Evolutionary conservation across 495 filamentous ascomycete genomes (phyloP), one percentile per base, ranked within the genome.

Genomic region (Xanthoparmelia taractica): DNA sequence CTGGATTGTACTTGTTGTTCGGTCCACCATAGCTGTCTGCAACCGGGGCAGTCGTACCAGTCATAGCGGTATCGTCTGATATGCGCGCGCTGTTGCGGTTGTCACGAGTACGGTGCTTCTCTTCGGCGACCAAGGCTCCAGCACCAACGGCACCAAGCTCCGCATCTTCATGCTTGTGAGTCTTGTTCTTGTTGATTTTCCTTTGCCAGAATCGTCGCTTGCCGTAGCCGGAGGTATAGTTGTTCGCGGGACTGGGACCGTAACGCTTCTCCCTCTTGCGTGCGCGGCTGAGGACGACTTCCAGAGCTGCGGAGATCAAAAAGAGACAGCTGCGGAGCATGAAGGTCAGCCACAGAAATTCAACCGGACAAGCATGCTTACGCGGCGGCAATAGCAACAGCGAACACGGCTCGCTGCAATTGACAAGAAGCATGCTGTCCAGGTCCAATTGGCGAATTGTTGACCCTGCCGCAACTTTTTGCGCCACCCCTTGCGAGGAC

Each of bases 221-320:
- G 65, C 79, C 79, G 59, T 75, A 83, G 59, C 89, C 90, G 34
- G 81, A 84, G 25, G 88, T 91, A 77, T 92, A 92, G 71, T 83
- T 79, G 79, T 92, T 93, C 58, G 81, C 78, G 11, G 90, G 89
- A 64, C 83, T 81, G 31, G 91, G 89, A 43, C 88, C 90, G 77
- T 85, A 91, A 57, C 87, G 84, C 74, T 87, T 87, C 77, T 94
- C 88, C 69, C 86, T 86, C 70, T 85, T 82, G 75, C 87, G 87
- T 72, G 90, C 78, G 63, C 86, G 85, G 68, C 81, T 80, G 20
- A 90, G 79, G 25, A 80, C 73, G 61, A 87, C 58, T 70, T 90
- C 87, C 65, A 88, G 74, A 56, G 83, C 66, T 66, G 83, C 81
- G 43, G 87, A 85, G 70, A 87, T 69, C 60, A 85, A 62, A 80